Percentiles rank a stretch among this genome's conserved stretches.
These are phyloP conservation scores for Penicillium turbatum DNA, from an alignment of 495 filamentous ascomycete species.

Conservation along the genomic window DNA sequence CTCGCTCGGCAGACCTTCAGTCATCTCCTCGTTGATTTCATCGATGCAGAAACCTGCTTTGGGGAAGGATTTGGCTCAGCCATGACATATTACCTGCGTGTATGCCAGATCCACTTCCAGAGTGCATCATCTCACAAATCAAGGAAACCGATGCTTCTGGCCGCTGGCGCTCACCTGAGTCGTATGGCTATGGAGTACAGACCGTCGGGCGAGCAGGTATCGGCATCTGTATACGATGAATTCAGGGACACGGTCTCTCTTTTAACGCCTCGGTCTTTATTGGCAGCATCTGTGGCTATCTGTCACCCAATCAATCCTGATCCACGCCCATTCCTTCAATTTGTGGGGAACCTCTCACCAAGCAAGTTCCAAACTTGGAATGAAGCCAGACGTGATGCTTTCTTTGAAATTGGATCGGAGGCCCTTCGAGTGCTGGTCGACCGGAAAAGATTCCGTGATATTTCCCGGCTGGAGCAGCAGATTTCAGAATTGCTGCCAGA, in stretches of 20 bases:
- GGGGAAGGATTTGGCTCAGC: slow-evolving; percentile 33
- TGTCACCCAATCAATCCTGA: slow-evolving; percentile 37
- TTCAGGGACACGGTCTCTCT: slow-evolving; percentile 27
- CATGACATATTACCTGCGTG: slow-evolving; percentile 27
- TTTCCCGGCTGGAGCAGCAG: slow-evolving; percentile 26
- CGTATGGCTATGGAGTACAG: slow-evolving; percentile 21
- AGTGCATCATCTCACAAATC: slow-evolving; percentile 11
- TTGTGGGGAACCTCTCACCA: slow-evolving; percentile 16
- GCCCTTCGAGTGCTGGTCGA: slow-evolving; percentile 37
- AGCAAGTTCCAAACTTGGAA: slow-evolving; percentile 18
- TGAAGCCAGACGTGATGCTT: slow-evolving; percentile 19
- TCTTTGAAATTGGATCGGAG: slow-evolving; percentile 31
- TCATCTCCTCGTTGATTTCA: slow-evolving; percentile 27
- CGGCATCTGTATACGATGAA: slow-evolving; percentile 29
- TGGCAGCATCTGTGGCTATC: slow-evolving; percentile 25
- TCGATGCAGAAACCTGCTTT: slow-evolving; percentile 34
- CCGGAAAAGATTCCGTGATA: slow-evolving; percentile 25
- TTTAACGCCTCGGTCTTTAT: slow-evolving; percentile 20
- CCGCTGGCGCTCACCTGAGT: slow-evolving; percentile 24
- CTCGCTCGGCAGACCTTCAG: slow-evolving; percentile 21
- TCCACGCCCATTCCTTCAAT: slow-evolving; percentile 28
- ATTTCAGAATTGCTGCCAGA: slow-evolving; percentile 32
- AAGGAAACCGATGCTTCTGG: slow-evolving; percentile 21
- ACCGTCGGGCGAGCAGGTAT: slow-evolving; percentile 15
- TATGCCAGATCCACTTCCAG: slow-evolving; percentile 20